These are phyloP conservation scores for Botrytis galanthina DNA, from an alignment of 2,329 filamentous ascomycete genomes.

Conservation along the genomic window DNA sequence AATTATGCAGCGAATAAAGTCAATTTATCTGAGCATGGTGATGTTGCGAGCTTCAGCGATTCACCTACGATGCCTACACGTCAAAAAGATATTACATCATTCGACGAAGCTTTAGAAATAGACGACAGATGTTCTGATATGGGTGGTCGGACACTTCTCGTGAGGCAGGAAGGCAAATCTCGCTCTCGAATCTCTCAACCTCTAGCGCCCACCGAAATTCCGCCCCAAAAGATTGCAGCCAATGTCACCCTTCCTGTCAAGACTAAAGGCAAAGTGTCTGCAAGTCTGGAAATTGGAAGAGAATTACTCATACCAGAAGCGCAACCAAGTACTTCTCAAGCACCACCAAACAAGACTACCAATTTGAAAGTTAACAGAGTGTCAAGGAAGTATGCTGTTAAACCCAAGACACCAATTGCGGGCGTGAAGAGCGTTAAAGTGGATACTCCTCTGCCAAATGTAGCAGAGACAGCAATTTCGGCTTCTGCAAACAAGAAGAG, in stretches of 20 bases:
- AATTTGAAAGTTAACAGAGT: not conserved
- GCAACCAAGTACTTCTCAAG: not conserved
- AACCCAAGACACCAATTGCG: constrained; percentile 1
- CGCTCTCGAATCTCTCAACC: not conserved
- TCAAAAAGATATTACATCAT: not conserved
- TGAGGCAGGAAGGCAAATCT: not conserved
- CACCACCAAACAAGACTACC: not conserved
- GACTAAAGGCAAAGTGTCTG: not conserved
- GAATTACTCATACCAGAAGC: not conserved
- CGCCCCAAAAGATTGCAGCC: not conserved
- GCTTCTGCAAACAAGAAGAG: not conserved
- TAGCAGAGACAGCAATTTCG: not conserved
- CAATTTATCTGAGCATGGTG: not conserved
- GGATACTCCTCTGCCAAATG: not conserved
- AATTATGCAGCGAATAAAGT: not conserved
- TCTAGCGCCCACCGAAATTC: not conserved
- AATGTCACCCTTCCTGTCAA: not conserved
- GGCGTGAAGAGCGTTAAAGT: not conserved
- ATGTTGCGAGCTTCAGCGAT: not conserved
- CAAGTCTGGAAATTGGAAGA: not conserved
- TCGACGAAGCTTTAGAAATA: not conserved
- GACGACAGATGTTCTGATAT: not conserved
- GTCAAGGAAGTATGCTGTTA: not conserved
- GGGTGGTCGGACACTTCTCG: not conserved
- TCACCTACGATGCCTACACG: not conserved